Percentiles rank a stretch among this genome's conserved stretches.
phyloP scores from a whole-genome alignment of 2,329 filamentous ascomycete genomes.

The Cercospora sp. region DNA sequence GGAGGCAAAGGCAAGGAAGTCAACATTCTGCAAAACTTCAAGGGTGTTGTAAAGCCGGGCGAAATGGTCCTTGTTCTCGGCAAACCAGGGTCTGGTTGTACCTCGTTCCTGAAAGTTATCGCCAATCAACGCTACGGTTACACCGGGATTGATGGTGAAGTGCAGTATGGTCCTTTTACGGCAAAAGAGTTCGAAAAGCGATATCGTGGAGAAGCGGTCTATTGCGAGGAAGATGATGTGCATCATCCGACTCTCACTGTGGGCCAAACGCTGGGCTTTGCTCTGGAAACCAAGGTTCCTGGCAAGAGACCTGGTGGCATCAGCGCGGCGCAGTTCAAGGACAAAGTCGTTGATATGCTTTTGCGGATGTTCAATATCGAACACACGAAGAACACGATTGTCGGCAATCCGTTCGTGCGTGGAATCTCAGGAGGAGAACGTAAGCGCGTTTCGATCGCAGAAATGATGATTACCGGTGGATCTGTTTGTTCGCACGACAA shows the following conservation, averaged over 20 bases:
- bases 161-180: slow-evolving; percentile 66
- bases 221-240: slow-evolving; percentile 83
- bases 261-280: slow-evolving; percentile 82
- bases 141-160: slow-evolving; percentile 67
- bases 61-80: slow-evolving; percentile 88
- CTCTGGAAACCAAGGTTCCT: slow-evolving; percentile 80
- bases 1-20: slow-evolving; percentile 69
- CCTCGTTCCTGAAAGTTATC: slow-evolving; percentile 57
- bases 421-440: slow-evolving; percentile 62
- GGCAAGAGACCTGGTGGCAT: slow-evolving; percentile 61
- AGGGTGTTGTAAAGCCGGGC: slow-evolving; percentile 67
- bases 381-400: slow-evolving; percentile 80
- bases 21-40: slow-evolving; percentile 72
- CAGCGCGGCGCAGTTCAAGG: slow-evolving; percentile 72
- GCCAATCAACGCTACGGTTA: slow-evolving; percentile 60
- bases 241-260: slow-evolving; percentile 85
- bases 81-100: slow-evolving; percentile 65
- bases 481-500: slow-evolving; percentile 49
- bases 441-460: slow-evolving; percentile 53
- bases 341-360: slow-evolving; percentile 70
- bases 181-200: slow-evolving; percentile 64
- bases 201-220: slow-evolving; percentile 80
- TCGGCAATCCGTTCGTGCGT: slow-evolving; percentile 78
- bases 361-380: slow-evolving; percentile 94
- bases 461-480: slow-evolving; percentile 50